Percentiles rank a stretch among this genome's conserved stretches.
phyloP scores from a whole-genome alignment of 257 asterid species.

The Ilex asprella region DNA sequence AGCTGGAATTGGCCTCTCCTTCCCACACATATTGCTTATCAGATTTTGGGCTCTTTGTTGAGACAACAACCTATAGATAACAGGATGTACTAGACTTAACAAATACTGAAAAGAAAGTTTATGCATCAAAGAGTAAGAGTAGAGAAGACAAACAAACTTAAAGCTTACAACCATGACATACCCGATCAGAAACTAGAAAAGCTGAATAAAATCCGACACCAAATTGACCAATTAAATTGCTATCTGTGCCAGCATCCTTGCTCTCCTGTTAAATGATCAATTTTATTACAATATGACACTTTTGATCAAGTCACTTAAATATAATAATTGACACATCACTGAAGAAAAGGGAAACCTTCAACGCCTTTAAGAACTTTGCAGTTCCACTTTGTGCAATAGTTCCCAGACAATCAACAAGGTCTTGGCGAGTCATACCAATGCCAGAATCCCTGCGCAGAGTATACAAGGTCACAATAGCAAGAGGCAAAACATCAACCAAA shows the following conservation, averaged over 20 bases:
- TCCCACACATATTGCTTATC: conserved; percentile 97
- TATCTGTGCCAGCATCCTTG: conserved; percentile 86
- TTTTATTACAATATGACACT: too few relatives aligned
- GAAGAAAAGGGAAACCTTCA: conserved; percentile 48
- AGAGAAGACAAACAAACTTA: background rate
- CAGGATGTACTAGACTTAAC: background rate
- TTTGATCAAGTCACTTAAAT: too few relatives aligned
- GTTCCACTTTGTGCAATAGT: conserved; percentile 99
- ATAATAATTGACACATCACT: background rate
- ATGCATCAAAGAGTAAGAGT: background rate
- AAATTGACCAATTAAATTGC: conserved; percentile 97
- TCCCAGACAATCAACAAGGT: conserved; percentile 92
- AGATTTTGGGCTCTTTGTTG: conserved; percentile 93
- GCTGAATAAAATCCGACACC: conserved; percentile 99
- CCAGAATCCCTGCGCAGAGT: conserved; percentile 71
- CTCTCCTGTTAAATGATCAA: conserved; percentile 57
- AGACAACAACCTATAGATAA: conserved; percentile 74
- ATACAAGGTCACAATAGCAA: conserved; percentile 12
- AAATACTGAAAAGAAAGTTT: background rate
- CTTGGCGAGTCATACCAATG: conserved; percentile 93
- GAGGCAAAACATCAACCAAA: conserved; percentile 6
- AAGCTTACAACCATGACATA: conserved; percentile 18
- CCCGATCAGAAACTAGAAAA: conserved; percentile 90
- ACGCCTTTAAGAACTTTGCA: conserved; percentile 84
- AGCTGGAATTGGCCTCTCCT: conserved; percentile 89